A percentile compares a stretch with the other conserved stretches of the same genome.
Evolutionary conservation across 2,329 filamentous ascomycete species (phyloP).

Genomic region (Fusarium verticillioides): DNA sequence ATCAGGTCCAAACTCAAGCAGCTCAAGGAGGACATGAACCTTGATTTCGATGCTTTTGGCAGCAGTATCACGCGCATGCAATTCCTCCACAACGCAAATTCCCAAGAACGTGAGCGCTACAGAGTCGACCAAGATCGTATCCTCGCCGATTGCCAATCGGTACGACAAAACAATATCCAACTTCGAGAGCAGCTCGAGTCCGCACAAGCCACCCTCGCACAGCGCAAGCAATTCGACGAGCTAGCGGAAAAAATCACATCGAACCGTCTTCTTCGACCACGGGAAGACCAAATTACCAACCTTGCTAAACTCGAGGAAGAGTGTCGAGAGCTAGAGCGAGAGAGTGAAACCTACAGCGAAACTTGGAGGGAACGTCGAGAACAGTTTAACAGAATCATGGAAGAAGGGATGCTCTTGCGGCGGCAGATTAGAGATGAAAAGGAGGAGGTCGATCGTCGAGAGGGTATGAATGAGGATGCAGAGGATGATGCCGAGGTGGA

Average conservation of each 20-base stretch:
- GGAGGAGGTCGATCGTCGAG: conserved; percentile 88
- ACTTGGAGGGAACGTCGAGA: conserved; percentile 88
- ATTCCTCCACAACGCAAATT: conserved; percentile 85
- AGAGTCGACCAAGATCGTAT: conserved; percentile 83
- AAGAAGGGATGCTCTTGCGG: conserved; percentile 88
- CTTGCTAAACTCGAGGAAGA: conserved; percentile 87
- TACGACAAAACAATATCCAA: conserved; percentile 78
- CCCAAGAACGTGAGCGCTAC: conserved; percentile 85
- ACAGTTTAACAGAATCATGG: conserved; percentile 89
- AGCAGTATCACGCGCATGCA: conserved; percentile 88
- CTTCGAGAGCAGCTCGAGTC: conserved; percentile 81
- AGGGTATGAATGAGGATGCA: conserved; percentile 79
- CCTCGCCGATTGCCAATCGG: conserved; percentile 78
- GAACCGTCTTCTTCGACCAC: conserved; percentile 80
- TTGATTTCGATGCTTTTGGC: conserved; percentile 91
- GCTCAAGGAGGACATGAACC: conserved; percentile 83
- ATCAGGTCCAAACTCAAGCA: conserved; percentile 66
- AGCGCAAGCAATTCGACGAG: conserved; percentile 88
- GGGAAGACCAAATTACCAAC: conserved; percentile 84
- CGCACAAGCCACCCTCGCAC: conserved; percentile 77
- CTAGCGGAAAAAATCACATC: conserved; percentile 87
- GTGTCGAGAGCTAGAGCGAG: conserved; percentile 85
- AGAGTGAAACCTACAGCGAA: conserved; percentile 81
- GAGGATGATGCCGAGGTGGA: conserved; percentile 67
- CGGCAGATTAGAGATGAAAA: conserved; percentile 93